Percentiles rank a stretch among this genome's conserved stretches.
These are phyloP conservation scores for Phyllosticta citriasiana DNA, from an alignment of 2,329 filamentous ascomycete genomes.

Conservation along the genomic window DNA sequence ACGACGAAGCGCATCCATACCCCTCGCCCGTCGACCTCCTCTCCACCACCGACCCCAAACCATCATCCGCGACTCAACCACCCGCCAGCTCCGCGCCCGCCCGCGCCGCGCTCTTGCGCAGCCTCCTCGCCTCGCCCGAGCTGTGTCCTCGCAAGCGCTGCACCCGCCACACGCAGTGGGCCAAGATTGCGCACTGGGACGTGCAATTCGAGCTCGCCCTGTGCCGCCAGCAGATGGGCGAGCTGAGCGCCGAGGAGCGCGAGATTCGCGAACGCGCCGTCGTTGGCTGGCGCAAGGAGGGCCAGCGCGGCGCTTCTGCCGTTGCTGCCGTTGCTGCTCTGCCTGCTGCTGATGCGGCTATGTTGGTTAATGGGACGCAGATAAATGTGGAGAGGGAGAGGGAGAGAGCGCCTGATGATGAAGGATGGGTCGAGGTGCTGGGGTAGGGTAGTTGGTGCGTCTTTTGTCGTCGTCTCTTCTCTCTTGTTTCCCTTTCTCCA, in stretches of 20 bases:
- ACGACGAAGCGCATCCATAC: background rate
- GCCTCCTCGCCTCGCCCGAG: background rate
- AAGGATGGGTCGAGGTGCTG: constrained; percentile 6
- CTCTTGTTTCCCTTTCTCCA: background rate
- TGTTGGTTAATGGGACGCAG: background rate
- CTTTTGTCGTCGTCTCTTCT: background rate
- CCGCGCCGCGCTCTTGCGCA: background rate
- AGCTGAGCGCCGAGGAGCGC: constrained; percentile 37
- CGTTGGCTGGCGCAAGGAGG: constrained; percentile 27
- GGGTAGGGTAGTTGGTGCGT: background rate
- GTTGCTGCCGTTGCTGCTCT: background rate
- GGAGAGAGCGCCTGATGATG: background rate
- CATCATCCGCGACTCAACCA: background rate
- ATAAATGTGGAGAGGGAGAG: background rate
- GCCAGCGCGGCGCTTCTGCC: background rate
- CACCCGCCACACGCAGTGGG: constrained; percentile 39
- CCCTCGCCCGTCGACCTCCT: constrained; percentile 13
- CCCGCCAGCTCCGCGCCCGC: background rate
- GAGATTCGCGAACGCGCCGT: constrained; percentile 34
- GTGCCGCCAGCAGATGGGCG: constrained; percentile 35
- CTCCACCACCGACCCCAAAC: constrained; percentile 7
- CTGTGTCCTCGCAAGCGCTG: constrained; percentile 40
- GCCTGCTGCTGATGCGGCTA: background rate
- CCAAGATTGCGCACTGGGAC: constrained; percentile 38
- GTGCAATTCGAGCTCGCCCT: constrained; percentile 37